Percentiles rank a stretch among this genome's conserved stretches.
phyloP scores from a whole-genome alignment of 768 basidiomycete genomes.

The Tephrocybe sp. region DNA sequence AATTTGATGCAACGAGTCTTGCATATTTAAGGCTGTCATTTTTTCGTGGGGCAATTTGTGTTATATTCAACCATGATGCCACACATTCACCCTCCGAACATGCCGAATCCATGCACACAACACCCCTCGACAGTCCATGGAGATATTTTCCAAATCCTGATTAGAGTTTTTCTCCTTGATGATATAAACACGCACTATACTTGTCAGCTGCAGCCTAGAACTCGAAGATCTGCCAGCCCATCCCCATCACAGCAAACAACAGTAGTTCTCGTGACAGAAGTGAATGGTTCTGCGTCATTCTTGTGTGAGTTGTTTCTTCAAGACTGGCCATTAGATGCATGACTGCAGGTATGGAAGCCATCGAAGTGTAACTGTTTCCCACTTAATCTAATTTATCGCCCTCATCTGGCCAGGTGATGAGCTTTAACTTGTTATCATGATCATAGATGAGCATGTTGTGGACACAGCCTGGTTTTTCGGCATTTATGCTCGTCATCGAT shows the following conservation, averaged over 20 bases:
- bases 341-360: not conserved
- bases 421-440: no score
- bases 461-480: no score
- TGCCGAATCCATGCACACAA: no score
- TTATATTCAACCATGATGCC: no score
- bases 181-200: no score
- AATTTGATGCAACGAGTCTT: slow-evolving; percentile 12
- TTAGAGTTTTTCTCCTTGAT: not conserved
- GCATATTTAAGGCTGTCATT: not conserved
- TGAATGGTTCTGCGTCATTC: not conserved
- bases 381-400: not conserved
- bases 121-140: no score
- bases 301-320: not conserved
- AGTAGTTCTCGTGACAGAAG: not conserved
- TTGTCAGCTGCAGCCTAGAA: no score
- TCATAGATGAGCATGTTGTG: no score
- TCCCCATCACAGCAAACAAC: not conserved
- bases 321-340: not conserved
- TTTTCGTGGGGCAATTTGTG: no score
- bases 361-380: not conserved
- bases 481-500: not conserved
- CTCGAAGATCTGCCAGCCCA: not conserved
- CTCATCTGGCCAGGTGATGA: no score
- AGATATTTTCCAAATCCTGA: no score
- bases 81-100: no score